Evolutionary conservation across 495 filamentous ascomycete genomes (phyloP).

Genomic region (Lineolata rhizophorae): DNA sequence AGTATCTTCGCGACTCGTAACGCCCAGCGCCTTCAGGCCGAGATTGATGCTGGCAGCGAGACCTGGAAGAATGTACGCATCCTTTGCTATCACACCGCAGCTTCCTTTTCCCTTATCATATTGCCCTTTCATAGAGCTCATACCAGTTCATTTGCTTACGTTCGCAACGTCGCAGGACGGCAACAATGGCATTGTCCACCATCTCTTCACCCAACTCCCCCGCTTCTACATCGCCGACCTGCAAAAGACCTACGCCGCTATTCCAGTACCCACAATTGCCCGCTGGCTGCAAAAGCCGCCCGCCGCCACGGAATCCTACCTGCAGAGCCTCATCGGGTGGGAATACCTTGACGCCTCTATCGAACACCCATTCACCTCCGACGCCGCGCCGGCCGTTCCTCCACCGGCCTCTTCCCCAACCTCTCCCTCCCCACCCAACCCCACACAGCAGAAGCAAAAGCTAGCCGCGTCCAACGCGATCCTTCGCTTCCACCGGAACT

Average conservation of each 20-base stretch:
- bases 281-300: conserved; percentile 5
- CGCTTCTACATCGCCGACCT: conserved; percentile 22
- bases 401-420: neutral
- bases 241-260: conserved; percentile 15
- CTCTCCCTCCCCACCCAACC: neutral
- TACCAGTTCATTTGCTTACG: conserved; percentile 26
- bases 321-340: conserved; percentile 10
- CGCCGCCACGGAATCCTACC: conserved; percentile 8
- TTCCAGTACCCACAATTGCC: conserved; percentile 14
- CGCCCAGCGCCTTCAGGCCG: neutral
- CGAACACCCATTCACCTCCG: conserved; percentile 6
- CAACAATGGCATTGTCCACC: conserved; percentile 31
- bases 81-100: neutral
- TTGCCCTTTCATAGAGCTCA: no score
- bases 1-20: neutral
- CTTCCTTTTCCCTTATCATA: no score
- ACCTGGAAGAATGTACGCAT: neutral
- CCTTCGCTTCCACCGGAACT: conserved; percentile 16
- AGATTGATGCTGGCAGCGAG: neutral
- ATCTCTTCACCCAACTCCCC: conserved; percentile 27
- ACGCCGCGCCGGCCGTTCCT: neutral
- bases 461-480: conserved; percentile 5
- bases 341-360: conserved; percentile 14
- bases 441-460: no score
- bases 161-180: conserved; percentile 29